Base-by-base conservation (phyloP, 805 yeast species). In the Zygosaccharomyces lentus region DNA sequence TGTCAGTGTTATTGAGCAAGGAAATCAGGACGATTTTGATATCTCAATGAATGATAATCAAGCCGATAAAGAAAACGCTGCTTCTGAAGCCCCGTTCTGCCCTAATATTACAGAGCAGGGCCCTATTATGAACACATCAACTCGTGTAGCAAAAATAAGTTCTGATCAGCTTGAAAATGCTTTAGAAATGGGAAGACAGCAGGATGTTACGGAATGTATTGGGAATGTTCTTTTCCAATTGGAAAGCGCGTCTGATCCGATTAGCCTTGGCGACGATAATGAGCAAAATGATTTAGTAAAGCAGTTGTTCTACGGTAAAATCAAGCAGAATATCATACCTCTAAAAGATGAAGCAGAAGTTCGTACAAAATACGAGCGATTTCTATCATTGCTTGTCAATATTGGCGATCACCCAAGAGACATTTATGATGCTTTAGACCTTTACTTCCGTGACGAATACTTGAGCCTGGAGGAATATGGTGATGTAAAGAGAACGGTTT, bases 181-280 rank as follows among this genome's bases (percentile, higher is more conserved):
- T 0, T 71, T 83, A 43, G 90, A 87, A 59, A 72, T 82, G 58
- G 96, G 96, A 2, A 74, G 95, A 53, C 99, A 93, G 62, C 99
- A 93, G 64, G 99, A 93, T 70, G 98, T 93, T 15, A 89, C 97
- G 0, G 99, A 93, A 62, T 91, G 98, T 65, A 89, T 91, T 58
- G 95, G 90, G 45, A 93, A 93, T 63, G 97, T 93, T 6, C 72
- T 90, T 10, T 86, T 84, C 52, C 98, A 91, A 63, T 70, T 93
- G 30, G 97, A 91, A 61, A 87, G 95, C 21, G 95, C 96, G 0
- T 73, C 86, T 47, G 80, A 76, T 41, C 95, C 96, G 0, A 72
- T 72, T 12, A 64, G 65, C 1, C 59, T 83, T 38, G 95, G 85
- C 41, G 75, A 67, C 1, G 90, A 89, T 56, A 76, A 80, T 17